Conservation (phyloP, 345 rosid species). For the Eutrema heterophyllum region DNA sequence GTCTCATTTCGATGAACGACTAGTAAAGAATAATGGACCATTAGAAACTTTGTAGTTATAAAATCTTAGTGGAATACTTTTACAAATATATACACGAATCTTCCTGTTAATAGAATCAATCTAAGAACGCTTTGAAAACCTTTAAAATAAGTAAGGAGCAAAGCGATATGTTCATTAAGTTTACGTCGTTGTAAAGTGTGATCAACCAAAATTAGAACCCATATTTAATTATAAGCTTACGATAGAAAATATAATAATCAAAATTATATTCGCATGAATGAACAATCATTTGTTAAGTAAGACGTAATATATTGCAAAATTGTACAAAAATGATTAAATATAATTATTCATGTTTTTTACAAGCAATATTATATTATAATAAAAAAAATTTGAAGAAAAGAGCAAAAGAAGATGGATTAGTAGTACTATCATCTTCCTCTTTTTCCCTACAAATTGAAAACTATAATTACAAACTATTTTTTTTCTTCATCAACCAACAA, state of each 20-base stretch:
- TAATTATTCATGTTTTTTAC: constrained; percentile 9
- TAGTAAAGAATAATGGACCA: background rate
- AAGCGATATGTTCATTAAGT: background rate
- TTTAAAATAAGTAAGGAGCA: background rate
- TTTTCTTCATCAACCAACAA: constrained; percentile 35
- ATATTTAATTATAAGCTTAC: background rate
- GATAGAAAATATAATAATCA: background rate
- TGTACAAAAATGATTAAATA: constrained; percentile 7
- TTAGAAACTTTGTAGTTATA: background rate
- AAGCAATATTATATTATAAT: constrained; percentile 35
- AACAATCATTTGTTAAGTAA: constrained; percentile 28
- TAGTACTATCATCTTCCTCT: constrained; percentile 14
- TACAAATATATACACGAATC: constrained; percentile 5
- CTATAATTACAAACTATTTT: constrained; percentile 42
- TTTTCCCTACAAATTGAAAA: constrained; percentile 44
- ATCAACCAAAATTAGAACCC: background rate
- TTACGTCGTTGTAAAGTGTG: background rate
- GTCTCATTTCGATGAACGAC: constrained; percentile 11
- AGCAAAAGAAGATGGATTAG: constrained; percentile 24
- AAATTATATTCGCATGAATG: constrained; percentile 7
- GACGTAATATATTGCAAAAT: constrained; percentile 19
- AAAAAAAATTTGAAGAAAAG: background rate
- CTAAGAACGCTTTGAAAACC: background rate
- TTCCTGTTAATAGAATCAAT: constrained; percentile 1
- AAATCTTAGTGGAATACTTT: background rate